These are phyloP conservation scores for Fibroporia radiculosa DNA, from an alignment of 768 basidiomycete species.

Conservation along the genomic window DNA sequence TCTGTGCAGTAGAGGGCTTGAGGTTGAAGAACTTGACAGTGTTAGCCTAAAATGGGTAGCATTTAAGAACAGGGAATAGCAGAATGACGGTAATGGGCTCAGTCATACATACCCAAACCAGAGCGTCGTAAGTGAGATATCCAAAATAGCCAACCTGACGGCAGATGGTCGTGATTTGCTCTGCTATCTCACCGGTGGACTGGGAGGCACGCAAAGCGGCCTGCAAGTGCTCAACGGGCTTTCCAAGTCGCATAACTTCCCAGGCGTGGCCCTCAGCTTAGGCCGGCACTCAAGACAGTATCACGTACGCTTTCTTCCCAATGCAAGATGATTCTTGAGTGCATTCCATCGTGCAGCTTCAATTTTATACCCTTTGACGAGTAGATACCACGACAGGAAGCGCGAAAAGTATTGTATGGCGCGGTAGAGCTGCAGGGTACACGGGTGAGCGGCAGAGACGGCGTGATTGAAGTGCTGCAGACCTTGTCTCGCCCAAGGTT, in stretches of 20 bases:
- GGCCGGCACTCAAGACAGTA: no score
- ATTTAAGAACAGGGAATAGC: neutral
- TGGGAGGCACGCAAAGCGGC: constrained; percentile 71
- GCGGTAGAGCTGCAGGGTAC: constrained; percentile 62
- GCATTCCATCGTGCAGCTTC: constrained; percentile 75
- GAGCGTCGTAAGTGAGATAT: constrained; percentile 74
- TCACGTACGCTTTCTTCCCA: constrained; percentile 70
- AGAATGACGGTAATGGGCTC: neutral
- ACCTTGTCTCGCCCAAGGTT: constrained; percentile 92
- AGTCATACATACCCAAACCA: constrained; percentile 67
- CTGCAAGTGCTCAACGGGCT: constrained; percentile 91
- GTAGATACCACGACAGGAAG: constrained; percentile 78
- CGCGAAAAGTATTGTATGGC: constrained; percentile 87
- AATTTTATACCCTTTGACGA: constrained; percentile 59
- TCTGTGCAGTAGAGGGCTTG: constrained; percentile 51
- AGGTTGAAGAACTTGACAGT: constrained; percentile 56
- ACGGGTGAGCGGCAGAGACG: neutral
- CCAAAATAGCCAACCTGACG: constrained; percentile 86
- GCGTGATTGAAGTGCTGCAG: neutral
- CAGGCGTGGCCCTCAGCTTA: neutral
- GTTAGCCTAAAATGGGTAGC: constrained; percentile 41
- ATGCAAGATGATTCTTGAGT: constrained; percentile 78
- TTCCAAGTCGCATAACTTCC: constrained; percentile 86
- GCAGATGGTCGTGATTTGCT: constrained; percentile 72
- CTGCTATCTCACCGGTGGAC: constrained; percentile 44